Conservation (phyloP, 495 filamentous ascomycete genomes). For the Xylaria castorea region DNA sequence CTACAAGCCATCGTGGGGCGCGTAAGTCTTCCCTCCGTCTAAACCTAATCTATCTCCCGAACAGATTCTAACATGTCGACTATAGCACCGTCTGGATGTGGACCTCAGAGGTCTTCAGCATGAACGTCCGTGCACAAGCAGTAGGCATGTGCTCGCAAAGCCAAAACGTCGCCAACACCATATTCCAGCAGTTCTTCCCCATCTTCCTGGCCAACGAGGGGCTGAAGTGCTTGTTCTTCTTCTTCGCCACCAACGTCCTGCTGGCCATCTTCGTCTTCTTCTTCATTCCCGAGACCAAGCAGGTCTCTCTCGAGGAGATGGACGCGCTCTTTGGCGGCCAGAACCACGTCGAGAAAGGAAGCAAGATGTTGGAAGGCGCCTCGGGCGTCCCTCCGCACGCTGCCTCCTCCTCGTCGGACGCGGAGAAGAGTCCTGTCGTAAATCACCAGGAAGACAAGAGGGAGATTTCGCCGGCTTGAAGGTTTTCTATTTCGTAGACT, state of each 20-base stretch:
- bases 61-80: neutral
- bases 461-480: constrained; percentile 23
- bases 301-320: constrained; percentile 69
- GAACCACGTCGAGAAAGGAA: constrained; percentile 64
- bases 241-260: constrained; percentile 57
- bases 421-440: constrained; percentile 19
- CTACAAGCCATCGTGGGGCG: constrained; percentile 74
- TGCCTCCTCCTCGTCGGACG: neutral
- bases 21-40: constrained; percentile 31
- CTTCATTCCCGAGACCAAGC: constrained; percentile 71
- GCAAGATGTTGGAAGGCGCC: constrained; percentile 34
- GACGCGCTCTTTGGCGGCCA: constrained; percentile 65
- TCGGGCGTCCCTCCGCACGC: constrained; percentile 22
- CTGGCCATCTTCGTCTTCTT: constrained; percentile 68
- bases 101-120: constrained; percentile 69
- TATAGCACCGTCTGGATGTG: constrained; percentile 65
- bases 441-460: constrained; percentile 23
- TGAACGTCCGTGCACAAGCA: constrained; percentile 71
- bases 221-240: constrained; percentile 55
- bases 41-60: neutral
- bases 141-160: constrained; percentile 73
- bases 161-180: constrained; percentile 69
- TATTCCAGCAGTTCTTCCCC: constrained; percentile 72
- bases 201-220: constrained; percentile 65
- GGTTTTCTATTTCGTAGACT: neutral